phyloP scores from a whole-genome alignment of 2,329 filamentous ascomycete species.

The Geosmithia morbida region DNA sequence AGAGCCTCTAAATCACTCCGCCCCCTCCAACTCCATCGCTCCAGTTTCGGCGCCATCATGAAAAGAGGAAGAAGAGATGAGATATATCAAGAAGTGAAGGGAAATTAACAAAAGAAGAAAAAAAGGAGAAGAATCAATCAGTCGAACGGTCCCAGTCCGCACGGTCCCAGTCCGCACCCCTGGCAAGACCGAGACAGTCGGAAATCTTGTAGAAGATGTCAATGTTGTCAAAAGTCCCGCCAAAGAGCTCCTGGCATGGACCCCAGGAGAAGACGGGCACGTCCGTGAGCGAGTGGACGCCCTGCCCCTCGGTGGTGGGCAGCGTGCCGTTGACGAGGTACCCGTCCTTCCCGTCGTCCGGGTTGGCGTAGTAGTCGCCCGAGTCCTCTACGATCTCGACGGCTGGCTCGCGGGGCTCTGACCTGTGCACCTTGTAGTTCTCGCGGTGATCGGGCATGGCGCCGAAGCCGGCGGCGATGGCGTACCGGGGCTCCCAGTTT shows the following conservation, averaged over 20 bases:
- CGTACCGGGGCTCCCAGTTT: constrained; percentile 77
- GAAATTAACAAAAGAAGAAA: background rate
- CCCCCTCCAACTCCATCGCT: background rate
- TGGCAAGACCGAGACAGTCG: constrained; percentile 44
- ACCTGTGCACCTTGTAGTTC: constrained; percentile 57
- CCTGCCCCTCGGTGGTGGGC: constrained; percentile 45
- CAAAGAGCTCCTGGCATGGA: constrained; percentile 65
- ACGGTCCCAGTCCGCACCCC: constrained; percentile 8
- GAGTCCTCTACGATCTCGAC: constrained; percentile 34
- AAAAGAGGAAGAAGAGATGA: no score
- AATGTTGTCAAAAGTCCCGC: constrained; percentile 55
- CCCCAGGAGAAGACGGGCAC: constrained; percentile 67
- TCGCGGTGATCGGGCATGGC: constrained; percentile 65
- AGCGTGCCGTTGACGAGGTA: constrained; percentile 67
- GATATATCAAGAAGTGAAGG: background rate
- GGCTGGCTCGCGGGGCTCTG: constrained; percentile 48
- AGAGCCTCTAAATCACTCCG: no score
- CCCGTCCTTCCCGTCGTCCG: constrained; percentile 49
- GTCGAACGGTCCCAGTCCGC: constrained; percentile 5
- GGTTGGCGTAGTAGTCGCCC: constrained; percentile 51
- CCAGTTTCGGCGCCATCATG: background rate
- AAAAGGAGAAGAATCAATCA: background rate
- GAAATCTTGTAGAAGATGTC: constrained; percentile 67
- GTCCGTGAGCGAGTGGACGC: constrained; percentile 65
- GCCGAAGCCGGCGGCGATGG: constrained; percentile 57